Evolutionary conservation across 768 basidiomycete genomes (phyloP).

Genomic region (Rhizopogon roseolus): DNA sequence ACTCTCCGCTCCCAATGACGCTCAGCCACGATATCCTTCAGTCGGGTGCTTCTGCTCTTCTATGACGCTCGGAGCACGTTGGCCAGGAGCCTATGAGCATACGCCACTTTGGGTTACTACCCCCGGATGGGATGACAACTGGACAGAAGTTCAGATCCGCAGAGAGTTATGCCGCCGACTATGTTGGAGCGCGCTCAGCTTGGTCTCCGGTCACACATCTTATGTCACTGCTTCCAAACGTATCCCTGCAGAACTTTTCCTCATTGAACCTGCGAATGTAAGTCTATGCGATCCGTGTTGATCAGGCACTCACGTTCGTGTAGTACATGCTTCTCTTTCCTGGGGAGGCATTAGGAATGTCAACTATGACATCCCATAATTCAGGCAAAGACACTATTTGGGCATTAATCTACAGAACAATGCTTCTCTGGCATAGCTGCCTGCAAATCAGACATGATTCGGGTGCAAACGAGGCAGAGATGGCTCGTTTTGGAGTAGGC

Average conservation of each 20-base stretch:
- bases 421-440: conserved; percentile 72
- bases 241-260: conserved; percentile 43
- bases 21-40: conserved; percentile 7
- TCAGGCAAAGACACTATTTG: conserved; percentile 65
- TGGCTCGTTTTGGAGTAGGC: conserved; percentile 57
- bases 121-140: conserved; percentile 56
- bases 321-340: conserved; percentile 74
- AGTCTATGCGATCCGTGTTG: conserved; percentile 18
- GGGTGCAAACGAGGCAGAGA: conserved; percentile 39
- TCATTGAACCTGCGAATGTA: conserved; percentile 65
- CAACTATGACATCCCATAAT: conserved; percentile 15
- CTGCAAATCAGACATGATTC: conserved; percentile 50
- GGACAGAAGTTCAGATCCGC: conserved; percentile 58
- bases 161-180: conserved; percentile 70
- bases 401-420: conserved; percentile 68
- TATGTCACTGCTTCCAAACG: conserved; percentile 46
- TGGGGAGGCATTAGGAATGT: conserved; percentile 53
- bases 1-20: not conserved
- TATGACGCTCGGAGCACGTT: conserved; percentile 47
- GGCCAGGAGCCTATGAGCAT: conserved; percentile 46
- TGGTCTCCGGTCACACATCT: conserved; percentile 60
- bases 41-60: conserved; percentile 43
- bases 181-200: conserved; percentile 66
- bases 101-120: conserved; percentile 62
- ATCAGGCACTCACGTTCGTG: not conserved